These are phyloP conservation scores for Kurtzmaniella cleridarum DNA, from an alignment of 805 yeast species.

Conservation along the genomic window DNA sequence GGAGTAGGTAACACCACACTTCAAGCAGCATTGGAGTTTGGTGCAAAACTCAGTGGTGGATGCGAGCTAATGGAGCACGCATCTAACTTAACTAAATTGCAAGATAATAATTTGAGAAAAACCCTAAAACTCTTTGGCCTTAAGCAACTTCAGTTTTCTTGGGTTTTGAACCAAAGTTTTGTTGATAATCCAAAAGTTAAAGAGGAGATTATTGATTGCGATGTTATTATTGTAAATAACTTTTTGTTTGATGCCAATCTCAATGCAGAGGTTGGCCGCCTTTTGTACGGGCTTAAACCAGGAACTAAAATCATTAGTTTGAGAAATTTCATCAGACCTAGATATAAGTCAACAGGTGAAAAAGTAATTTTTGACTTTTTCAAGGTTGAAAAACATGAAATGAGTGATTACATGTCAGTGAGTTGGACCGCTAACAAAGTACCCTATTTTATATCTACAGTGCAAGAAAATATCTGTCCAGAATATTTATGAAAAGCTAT, in stretches of 20 bases:
- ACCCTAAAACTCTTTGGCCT: conserved; percentile 65
- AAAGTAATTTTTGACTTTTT: conserved; percentile 59
- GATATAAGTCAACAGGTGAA: conserved; percentile 57
- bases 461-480: conserved; percentile 35
- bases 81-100: conserved; percentile 58
- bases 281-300: conserved; percentile 58
- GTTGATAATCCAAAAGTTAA: conserved; percentile 57
- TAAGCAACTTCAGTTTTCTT: conserved; percentile 47
- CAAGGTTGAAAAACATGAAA: conserved; percentile 51
- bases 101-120: conserved; percentile 50
- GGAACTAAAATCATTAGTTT: conserved; percentile 79
- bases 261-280: conserved; percentile 59
- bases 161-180: conserved; percentile 67
- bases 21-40: conserved; percentile 84
- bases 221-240: conserved; percentile 75
- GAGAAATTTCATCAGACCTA: conserved; percentile 72
- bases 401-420: conserved; percentile 67
- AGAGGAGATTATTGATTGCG: conserved; percentile 51
- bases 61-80: conserved; percentile 88
- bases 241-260: conserved; percentile 76
- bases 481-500: conserved; percentile 20
- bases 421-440: conserved; percentile 90
- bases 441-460: conserved; percentile 71
- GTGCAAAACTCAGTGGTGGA: conserved; percentile 73
- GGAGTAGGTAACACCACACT: conserved; percentile 92